Conservation (phyloP, 169 alveolate genomes). For the Plasmodium berghei region DNA sequence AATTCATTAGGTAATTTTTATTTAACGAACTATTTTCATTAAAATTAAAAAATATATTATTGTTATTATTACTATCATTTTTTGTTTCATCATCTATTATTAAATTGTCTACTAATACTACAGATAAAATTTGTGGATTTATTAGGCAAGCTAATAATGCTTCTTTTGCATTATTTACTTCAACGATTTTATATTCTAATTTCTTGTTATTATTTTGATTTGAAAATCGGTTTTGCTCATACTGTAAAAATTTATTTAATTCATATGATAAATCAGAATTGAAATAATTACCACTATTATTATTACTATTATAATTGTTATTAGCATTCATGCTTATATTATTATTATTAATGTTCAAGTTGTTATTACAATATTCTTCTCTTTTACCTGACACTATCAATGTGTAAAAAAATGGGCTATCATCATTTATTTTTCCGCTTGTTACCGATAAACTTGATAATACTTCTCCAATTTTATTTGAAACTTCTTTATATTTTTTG, state of each 20-base stretch:
- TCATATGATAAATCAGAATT: slow-evolving; percentile 71
- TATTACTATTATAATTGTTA: slow-evolving; percentile 1
- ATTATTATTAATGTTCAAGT: too few species aligned
- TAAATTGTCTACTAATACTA: slow-evolving; percentile 80
- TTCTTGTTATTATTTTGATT: slow-evolving; percentile 68
- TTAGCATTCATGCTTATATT: neutral
- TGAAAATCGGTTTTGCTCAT: slow-evolving; percentile 69
- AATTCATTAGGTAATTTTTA: neutral
- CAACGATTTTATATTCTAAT: slow-evolving; percentile 79
- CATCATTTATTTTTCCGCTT: slow-evolving; percentile 49
- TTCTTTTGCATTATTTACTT: slow-evolving; percentile 77
- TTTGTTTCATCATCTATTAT: slow-evolving; percentile 47
- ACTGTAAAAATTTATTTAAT: slow-evolving; percentile 66
- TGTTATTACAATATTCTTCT: slow-evolving; percentile 29
- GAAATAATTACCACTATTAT: neutral
- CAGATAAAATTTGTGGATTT: slow-evolving; percentile 81
- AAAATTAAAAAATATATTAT: neutral
- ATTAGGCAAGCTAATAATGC: slow-evolving; percentile 80
- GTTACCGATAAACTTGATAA: slow-evolving; percentile 74
- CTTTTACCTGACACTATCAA: slow-evolving; percentile 56
- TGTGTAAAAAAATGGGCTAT: slow-evolving; percentile 72
- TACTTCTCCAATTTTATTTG: slow-evolving; percentile 47
- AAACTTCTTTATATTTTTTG: slow-evolving; percentile 73
- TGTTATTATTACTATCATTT: slow-evolving; percentile 19
- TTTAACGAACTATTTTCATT: slow-evolving; percentile 5